Evolutionary conservation across 257 asterid genomes (phyloP).

Genomic region (Petrea volubilis): DNA sequence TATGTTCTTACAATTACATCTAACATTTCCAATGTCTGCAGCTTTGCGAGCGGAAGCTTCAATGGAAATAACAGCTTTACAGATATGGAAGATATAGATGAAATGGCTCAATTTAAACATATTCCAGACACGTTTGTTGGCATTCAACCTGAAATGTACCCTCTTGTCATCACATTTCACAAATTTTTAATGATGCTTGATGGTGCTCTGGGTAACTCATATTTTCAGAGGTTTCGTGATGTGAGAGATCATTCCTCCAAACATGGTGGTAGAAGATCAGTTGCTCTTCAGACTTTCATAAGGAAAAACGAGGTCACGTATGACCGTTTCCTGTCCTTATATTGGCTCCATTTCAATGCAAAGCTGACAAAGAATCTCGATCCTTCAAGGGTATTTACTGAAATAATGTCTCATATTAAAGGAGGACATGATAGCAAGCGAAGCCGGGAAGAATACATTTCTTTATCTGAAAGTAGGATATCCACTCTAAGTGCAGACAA

Average conservation of each 20-base stretch:
- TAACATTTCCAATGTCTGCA: conserved; percentile 18
- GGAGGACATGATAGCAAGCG: conserved; percentile 49
- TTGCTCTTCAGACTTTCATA: conserved; percentile 47
- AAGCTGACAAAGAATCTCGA: conserved; percentile 48
- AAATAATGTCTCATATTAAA: conserved; percentile 66
- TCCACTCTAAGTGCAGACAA: conserved; percentile 43
- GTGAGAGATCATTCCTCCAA: conserved; percentile 24
- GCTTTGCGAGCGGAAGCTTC: conserved; percentile 40
- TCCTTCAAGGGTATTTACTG: conserved; percentile 57
- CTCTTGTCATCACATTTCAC: conserved; percentile 68
- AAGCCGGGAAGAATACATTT: conserved; percentile 39
- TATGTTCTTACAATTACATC: not conserved
- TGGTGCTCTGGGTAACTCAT: conserved; percentile 55
- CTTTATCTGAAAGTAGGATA: conserved; percentile 36
- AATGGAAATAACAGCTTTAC: conserved; percentile 34
- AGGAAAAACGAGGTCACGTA: conserved; percentile 58
- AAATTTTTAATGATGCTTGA: conserved; percentile 78
- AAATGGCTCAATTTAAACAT: conserved; percentile 41
- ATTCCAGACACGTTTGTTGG: conserved; percentile 56
- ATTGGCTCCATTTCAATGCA: conserved; percentile 61
- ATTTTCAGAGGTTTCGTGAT: conserved; percentile 50
- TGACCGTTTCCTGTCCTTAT: conserved; percentile 45
- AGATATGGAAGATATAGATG: conserved; percentile 54
- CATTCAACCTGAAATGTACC: conserved; percentile 47
- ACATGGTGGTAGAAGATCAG: conserved; percentile 34